These are phyloP conservation scores for Alternaria sp. DNA, from an alignment of 2,329 filamentous ascomycete genomes.

Conservation along the genomic window DNA sequence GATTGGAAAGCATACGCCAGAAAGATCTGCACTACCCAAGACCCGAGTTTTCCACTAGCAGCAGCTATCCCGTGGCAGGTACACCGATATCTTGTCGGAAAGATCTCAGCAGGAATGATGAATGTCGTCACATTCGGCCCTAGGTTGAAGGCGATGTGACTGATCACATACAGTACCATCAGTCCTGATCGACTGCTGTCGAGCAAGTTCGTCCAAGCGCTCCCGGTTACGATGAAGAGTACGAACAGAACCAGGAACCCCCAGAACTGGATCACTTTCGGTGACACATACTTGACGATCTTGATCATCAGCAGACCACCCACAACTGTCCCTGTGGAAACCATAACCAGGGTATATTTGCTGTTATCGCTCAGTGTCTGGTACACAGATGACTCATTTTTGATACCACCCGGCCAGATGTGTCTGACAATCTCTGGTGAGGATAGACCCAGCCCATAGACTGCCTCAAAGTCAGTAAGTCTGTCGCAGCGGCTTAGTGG, in stretches of 20 bases:
- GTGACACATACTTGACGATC: slow-evolving; percentile 44
- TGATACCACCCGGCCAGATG: slow-evolving; percentile 37
- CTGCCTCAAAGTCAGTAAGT: slow-evolving; percentile 10
- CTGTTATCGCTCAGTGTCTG: slow-evolving; percentile 38
- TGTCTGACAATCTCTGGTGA: slow-evolving; percentile 48
- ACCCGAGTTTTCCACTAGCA: slow-evolving; percentile 63
- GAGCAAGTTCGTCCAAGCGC: slow-evolving; percentile 40
- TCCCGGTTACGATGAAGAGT: slow-evolving; percentile 45
- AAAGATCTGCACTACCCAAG: slow-evolving; percentile 55
- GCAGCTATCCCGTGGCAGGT: slow-evolving; percentile 64
- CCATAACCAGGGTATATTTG: slow-evolving; percentile 45
- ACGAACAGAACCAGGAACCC: slow-evolving; percentile 43
- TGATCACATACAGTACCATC: slow-evolving; percentile 45
- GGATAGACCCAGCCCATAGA: slow-evolving; percentile 47
- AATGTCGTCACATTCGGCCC: slow-evolving; percentile 50
- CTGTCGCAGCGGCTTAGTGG: not conserved
- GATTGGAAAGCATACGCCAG: slow-evolving; percentile 44
- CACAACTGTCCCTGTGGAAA: slow-evolving; percentile 43
- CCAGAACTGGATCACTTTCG: slow-evolving; percentile 46
- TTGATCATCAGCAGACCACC: slow-evolving; percentile 46
- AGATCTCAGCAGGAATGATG: slow-evolving; percentile 63
- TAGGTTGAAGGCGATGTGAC: slow-evolving; percentile 48
- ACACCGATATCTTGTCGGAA: slow-evolving; percentile 63
- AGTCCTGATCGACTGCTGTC: slow-evolving; percentile 34
- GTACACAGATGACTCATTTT: slow-evolving; percentile 29